Evolutionary conservation across 1,284 basidiomycete genomes (phyloP), one percentile per base, ranked within the genome.

Genomic region (Ustilago loliicola): DNA sequence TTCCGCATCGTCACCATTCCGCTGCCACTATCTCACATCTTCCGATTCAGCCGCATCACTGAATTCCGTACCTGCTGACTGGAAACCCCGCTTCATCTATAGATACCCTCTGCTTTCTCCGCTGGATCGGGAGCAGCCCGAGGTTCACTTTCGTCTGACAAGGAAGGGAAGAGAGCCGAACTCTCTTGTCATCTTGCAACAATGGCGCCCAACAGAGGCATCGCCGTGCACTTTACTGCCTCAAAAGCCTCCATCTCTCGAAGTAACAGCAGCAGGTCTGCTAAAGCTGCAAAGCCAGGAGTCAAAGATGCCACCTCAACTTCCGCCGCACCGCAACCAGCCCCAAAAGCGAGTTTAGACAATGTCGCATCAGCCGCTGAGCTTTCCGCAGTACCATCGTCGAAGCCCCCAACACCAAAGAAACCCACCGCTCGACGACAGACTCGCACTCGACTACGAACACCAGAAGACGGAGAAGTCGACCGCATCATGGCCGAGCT

Each of bases 401-500:
- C 10, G 10, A 10, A n/a, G 40, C 57, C 53, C 13, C 1, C 60
- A 1, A 42, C 69, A 15, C 61, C 65, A 1, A 72, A 72, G n/a
- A 67, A 67, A 53, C 7, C 62, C 27, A 53, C 58, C n/a, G 34
- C 52, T 13, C 45, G 57, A 4, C 59, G 71, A 11, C 56, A 63
- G 50, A 70, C 70, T 27, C 60, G 61, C 10, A 66, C 59, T 1
- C 61, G 69, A 1, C 57, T 74, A 2, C 38, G 71, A 2, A 78
- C 71, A 27, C 75, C 75, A 11, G 66, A 73, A 5, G 61, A 63
- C 21, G 75, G 71, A 47, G 75, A 77, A 38, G 71, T 77, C 2
- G 75, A 77, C n/a, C 59, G 55, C 6, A 77, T 77, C 32, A 66
- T 77, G n/a, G 66, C 59, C 8, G 75, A 72, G 29, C 59, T 58